Percentiles rank a stretch among this genome's conserved stretches.
These are phyloP conservation scores for Botrytis medusae DNA, from an alignment of 2,329 filamentous ascomycete genomes.

Conservation along the genomic window DNA sequence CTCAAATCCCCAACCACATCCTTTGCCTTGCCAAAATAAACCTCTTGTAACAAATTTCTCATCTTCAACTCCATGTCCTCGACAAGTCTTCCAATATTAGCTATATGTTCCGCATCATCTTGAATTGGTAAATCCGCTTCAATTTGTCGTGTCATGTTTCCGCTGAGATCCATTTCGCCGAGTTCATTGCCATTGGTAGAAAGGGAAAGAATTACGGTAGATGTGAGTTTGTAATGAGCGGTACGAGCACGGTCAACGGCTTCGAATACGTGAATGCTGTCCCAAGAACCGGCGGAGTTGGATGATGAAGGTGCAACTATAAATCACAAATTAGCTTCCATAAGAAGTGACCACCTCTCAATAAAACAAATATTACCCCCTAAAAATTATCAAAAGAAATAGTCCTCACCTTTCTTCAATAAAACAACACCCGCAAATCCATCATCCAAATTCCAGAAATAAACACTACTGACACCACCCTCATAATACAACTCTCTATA, in stretches of 20 bases:
- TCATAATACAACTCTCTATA: constrained; percentile 97
- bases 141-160: constrained; percentile 97
- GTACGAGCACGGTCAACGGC: constrained; percentile 87
- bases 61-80: constrained; percentile 99
- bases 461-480: constrained; percentile 92
- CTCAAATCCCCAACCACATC: constrained; percentile 95
- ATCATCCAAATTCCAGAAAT: constrained; percentile 98
- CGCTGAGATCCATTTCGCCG: constrained; percentile 86
- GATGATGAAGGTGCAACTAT: constrained; percentile 65
- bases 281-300: constrained; percentile 81
- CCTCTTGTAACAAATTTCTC: constrained; percentile 96
- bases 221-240: constrained; percentile 96
- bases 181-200: constrained; percentile 66
- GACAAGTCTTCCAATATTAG: constrained; percentile 89
- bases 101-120: constrained; percentile 88
- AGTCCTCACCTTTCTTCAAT: constrained; percentile 79
- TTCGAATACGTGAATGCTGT: constrained; percentile 98
- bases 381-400: background rate
- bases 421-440: constrained; percentile 95
- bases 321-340: constrained; percentile 20
- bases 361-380: background rate
- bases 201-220: constrained; percentile 90
- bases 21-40: constrained; percentile 99
- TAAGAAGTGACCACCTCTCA: background rate
- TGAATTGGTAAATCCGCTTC: constrained; percentile 89